A percentile compares a stretch with the other conserved stretches of the same genome.
phyloP scores from a whole-genome alignment of 2,329 filamentous ascomycete genomes.

The Diaporthe ampelina region DNA sequence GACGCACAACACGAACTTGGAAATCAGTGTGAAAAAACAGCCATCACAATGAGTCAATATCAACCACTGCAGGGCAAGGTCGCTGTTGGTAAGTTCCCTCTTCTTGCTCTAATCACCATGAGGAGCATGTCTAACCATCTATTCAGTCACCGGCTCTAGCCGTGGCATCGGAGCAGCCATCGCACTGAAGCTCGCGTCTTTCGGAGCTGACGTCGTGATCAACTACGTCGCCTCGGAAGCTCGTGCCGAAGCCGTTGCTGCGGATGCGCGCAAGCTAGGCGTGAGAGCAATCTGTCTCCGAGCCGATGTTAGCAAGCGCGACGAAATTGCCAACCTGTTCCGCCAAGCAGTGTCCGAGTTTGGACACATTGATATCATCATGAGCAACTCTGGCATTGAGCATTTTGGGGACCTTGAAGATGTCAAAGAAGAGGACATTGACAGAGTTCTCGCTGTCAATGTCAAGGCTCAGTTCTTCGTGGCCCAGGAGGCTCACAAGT shows the following conservation, averaged over 20 bases:
- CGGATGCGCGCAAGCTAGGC: slow-evolving; percentile 31
- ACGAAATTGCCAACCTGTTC: slow-evolving; percentile 46
- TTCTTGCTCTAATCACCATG: too few species aligned
- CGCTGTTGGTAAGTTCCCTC: slow-evolving; percentile 25
- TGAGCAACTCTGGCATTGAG: slow-evolving; percentile 48
- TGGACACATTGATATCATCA: slow-evolving; percentile 47
- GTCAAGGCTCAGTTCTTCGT: slow-evolving; percentile 43
- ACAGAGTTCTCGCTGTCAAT: slow-evolving; percentile 41
- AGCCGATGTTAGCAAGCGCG: slow-evolving; percentile 47
- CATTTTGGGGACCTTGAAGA: slow-evolving; percentile 40
- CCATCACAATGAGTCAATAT: slow-evolving; percentile 9
- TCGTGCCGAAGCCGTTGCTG: slow-evolving; percentile 35
- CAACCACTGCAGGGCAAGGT: slow-evolving; percentile 25
- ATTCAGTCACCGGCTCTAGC: slow-evolving; percentile 31
- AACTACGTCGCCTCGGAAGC: slow-evolving; percentile 26
- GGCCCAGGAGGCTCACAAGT: slow-evolving; percentile 39
- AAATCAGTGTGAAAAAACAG: too few species aligned
- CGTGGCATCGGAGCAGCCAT: slow-evolving; percentile 37
- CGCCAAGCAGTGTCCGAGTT: slow-evolving; percentile 42
- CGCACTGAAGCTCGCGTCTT: slow-evolving; percentile 22
- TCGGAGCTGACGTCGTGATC: slow-evolving; percentile 27
- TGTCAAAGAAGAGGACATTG: slow-evolving; percentile 40
- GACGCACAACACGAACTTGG: too few species aligned
- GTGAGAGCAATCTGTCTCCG: slow-evolving; percentile 42
- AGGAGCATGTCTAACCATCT: neutral